A percentile compares a stretch with the other conserved stretches of the same genome.
phyloP scores from a whole-genome alignment of 768 basidiomycete species.

The Suillus cothurnatus region DNA sequence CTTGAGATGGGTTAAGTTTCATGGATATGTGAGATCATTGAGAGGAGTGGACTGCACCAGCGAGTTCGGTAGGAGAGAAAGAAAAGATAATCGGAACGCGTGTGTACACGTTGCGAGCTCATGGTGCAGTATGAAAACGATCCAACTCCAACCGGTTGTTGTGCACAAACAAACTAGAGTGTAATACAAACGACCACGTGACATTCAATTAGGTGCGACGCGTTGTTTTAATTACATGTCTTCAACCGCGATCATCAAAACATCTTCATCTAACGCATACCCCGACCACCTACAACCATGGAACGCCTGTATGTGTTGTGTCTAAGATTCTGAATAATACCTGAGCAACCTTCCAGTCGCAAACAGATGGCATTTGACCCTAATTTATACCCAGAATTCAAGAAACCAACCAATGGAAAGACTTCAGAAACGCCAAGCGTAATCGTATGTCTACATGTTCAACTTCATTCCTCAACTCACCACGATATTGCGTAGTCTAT shows the following conservation, averaged over 20 bases:
- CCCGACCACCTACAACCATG: constrained; percentile 20
- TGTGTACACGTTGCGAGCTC: neutral
- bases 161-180: too few relatives aligned
- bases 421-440: constrained; percentile 12
- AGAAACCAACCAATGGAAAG: constrained; percentile 23
- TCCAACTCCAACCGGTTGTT: neutral
- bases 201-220: constrained; percentile 17
- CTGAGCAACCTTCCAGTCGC: constrained; percentile 18
- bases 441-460: constrained; percentile 22
- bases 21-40: neutral
- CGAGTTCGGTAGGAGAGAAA: constrained; percentile 67
- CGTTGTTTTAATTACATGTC: constrained; percentile 22
- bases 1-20: constrained; percentile 37
- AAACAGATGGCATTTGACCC: constrained; percentile 28
- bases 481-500: constrained; percentile 19
- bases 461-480: neutral
- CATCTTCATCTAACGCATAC: constrained; percentile 6
- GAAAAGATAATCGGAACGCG: constrained; percentile 57
- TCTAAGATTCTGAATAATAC: too few relatives aligned
- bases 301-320: constrained; percentile 25
- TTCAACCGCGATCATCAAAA: constrained; percentile 2
- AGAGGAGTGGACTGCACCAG: constrained; percentile 46
- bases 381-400: constrained; percentile 32
- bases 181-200: constrained; percentile 20
- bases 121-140: neutral